A percentile compares a stretch with the other conserved stretches of the same genome.
phyloP scores from a whole-genome alignment of 2,329 filamentous ascomycete species.

The Phyllachora maydis region DNA sequence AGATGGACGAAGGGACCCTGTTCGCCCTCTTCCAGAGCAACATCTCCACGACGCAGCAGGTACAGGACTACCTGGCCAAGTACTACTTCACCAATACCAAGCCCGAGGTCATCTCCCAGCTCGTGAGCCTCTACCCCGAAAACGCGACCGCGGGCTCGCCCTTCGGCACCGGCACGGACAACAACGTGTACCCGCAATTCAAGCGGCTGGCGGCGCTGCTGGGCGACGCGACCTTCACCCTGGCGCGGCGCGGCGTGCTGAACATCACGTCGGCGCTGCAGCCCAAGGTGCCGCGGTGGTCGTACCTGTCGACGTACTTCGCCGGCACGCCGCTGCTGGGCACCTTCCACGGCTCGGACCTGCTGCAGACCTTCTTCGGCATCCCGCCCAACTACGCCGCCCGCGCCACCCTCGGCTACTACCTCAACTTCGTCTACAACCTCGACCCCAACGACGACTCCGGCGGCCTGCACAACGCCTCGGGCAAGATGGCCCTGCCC shows the following conservation, averaged over 20 bases:
- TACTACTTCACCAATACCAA: constrained; percentile 26
- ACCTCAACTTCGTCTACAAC: constrained; percentile 1
- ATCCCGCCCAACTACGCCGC: constrained; percentile 1
- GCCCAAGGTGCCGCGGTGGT: constrained; percentile 1
- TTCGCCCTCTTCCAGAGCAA: constrained; percentile 38
- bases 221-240: constrained; percentile 37
- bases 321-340: neutral
- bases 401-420: neutral
- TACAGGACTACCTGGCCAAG: constrained; percentile 28
- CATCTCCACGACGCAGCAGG: constrained; percentile 28
- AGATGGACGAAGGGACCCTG: constrained; percentile 46
- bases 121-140: constrained; percentile 33
- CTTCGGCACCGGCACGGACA: constrained; percentile 32
- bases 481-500: neutral
- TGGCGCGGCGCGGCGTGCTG: constrained; percentile 14
- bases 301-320: neutral
- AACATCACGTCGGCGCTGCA: constrained; percentile 3
- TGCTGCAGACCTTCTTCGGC: neutral
- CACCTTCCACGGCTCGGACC: constrained; percentile 1
- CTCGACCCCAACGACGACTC: neutral
- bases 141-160: constrained; percentile 29
- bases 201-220: constrained; percentile 42
- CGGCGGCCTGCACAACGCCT: neutral
- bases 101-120: constrained; percentile 18
- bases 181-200: constrained; percentile 44